A percentile compares a stretch with the other conserved stretches of the same genome.
These are phyloP conservation scores for Neurospora sp. DNA, from an alignment of 495 filamentous ascomycete genomes.

Conservation along the genomic window DNA sequence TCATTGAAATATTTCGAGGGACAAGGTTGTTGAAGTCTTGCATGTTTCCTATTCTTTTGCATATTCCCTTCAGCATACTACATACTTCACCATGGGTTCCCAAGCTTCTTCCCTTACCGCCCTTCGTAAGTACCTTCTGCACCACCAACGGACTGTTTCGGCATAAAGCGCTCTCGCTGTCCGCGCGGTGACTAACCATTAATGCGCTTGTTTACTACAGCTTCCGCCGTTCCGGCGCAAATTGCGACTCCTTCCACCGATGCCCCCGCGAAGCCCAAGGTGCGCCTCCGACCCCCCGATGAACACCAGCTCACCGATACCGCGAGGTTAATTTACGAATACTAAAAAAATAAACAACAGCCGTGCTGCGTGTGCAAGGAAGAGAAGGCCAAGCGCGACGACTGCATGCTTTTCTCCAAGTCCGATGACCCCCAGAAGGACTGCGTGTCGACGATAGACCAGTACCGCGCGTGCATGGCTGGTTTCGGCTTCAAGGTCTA, in stretches of 20 bases:
- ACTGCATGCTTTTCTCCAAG: slow-evolving; percentile 96
- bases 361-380: slow-evolving; percentile 96
- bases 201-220: slow-evolving; percentile 6
- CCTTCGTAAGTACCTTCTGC: not conserved
- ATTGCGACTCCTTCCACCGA: slow-evolving; percentile 10
- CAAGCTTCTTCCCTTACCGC: slow-evolving; percentile 10
- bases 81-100: slow-evolving; percentile 21
- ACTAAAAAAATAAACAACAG: slow-evolving; percentile 31
- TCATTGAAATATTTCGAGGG: not conserved
- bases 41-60: not conserved
- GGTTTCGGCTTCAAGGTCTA: slow-evolving; percentile 82
- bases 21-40: not conserved
- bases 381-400: slow-evolving; percentile 84
- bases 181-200: not conserved
- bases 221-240: slow-evolving; percentile 18
- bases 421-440: slow-evolving; percentile 64
- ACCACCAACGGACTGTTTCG: not conserved
- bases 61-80: not conserved
- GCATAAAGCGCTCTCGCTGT: not conserved
- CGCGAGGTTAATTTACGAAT: not conserved
- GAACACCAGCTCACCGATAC: not conserved
- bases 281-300: slow-evolving; percentile 8
- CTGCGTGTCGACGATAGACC: slow-evolving; percentile 69
- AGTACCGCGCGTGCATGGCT: slow-evolving; percentile 87
- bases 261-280: slow-evolving; percentile 36